A percentile compares a stretch with the other conserved stretches of the same genome.
These are phyloP conservation scores for Rhodocollybia butyracea DNA, from an alignment of 768 basidiomycete genomes.

Conservation along the genomic window DNA sequence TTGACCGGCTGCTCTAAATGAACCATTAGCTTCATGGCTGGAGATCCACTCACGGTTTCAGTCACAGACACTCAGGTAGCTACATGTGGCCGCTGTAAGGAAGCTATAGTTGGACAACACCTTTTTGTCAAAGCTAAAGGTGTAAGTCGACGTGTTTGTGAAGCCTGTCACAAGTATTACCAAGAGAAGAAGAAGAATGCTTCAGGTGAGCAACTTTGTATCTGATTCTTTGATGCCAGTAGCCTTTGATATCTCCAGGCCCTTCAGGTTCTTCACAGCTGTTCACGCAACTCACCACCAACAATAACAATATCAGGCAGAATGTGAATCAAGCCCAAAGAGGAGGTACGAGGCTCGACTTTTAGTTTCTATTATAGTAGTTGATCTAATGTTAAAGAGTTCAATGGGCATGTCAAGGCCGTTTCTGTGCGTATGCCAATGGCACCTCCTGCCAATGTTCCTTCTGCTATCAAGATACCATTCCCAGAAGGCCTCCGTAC, in stretches of 20 bases:
- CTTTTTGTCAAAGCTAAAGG: background rate
- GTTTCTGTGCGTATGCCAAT: background rate
- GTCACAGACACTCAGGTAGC: background rate
- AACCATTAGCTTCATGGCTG: background rate
- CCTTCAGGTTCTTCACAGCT: background rate
- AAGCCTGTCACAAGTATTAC: background rate
- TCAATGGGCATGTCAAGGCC: background rate
- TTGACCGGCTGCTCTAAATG: too few species aligned
- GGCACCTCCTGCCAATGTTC: background rate
- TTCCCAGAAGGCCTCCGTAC: background rate
- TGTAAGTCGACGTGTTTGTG: background rate
- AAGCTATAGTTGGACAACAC: background rate
- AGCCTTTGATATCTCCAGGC: background rate
- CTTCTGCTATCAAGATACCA: background rate
- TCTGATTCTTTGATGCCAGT: background rate
- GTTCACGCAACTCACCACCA: background rate
- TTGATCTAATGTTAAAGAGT: background rate
- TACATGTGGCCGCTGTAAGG: background rate
- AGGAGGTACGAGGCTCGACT: slow-evolving; percentile 1
- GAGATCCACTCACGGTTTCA: background rate
- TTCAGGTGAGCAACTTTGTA: background rate
- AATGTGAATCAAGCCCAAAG: background rate
- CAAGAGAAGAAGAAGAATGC: too few species aligned
- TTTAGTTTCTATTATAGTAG: background rate
- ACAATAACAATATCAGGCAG: background rate